Percentiles rank a stretch among this genome's conserved stretches.
phyloP scores from a whole-genome alignment of 2,329 filamentous ascomycete species.

The Reticulascus tulasneorum region DNA sequence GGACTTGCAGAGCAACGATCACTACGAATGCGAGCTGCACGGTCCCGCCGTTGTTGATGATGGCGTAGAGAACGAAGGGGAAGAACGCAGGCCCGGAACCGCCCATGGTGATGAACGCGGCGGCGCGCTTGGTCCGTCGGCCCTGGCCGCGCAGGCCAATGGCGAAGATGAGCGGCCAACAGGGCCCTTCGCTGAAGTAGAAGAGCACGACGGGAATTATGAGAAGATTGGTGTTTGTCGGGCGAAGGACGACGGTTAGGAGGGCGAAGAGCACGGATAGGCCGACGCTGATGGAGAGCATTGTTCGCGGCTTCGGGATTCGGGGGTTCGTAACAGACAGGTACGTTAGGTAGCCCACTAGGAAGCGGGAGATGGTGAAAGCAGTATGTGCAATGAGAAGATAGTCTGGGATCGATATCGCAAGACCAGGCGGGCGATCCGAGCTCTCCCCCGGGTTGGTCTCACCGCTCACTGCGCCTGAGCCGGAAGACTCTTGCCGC shows the following conservation, averaged over 20 bases:
- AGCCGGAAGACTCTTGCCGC: constrained; percentile 14
- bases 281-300: constrained; percentile 59
- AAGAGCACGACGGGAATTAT: constrained; percentile 63
- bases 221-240: constrained; percentile 43
- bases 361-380: constrained; percentile 72
- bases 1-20: constrained; percentile 49
- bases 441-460: constrained; percentile 40
- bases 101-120: constrained; percentile 73
- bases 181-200: constrained; percentile 77
- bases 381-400: constrained; percentile 67
- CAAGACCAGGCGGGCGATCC: constrained; percentile 39
- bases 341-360: constrained; percentile 62
- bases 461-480: constrained; percentile 21
- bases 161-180: constrained; percentile 79
- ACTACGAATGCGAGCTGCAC: constrained; percentile 64
- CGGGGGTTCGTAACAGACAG: constrained; percentile 40
- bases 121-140: constrained; percentile 73
- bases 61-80: constrained; percentile 69
- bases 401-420: constrained; percentile 58
- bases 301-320: constrained; percentile 63
- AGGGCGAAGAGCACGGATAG: constrained; percentile 57
- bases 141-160: constrained; percentile 77
- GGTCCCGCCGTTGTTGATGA: constrained; percentile 54
- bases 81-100: constrained; percentile 70
- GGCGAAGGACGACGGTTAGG: constrained; percentile 41